Conservation (phyloP, 495 filamentous ascomycete genomes). For the Patellaria atrata region DNA sequence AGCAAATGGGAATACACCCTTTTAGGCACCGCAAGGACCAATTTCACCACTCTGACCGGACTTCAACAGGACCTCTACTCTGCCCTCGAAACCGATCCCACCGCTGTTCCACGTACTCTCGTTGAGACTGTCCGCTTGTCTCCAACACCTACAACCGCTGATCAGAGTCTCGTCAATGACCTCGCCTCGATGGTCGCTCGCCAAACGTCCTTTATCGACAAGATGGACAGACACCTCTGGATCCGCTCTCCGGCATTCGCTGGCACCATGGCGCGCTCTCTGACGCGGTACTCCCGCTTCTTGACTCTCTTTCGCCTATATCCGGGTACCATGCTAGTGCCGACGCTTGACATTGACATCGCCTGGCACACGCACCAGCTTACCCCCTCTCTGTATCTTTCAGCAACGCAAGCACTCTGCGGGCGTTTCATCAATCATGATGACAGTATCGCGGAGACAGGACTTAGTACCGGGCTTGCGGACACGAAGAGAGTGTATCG, state of each 20-base stretch:
- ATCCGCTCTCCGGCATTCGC: slow-evolving; percentile 24
- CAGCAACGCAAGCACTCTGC: background rate
- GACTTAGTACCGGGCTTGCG: background rate
- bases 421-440: background rate
- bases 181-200: slow-evolving; percentile 11
- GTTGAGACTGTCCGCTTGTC: background rate
- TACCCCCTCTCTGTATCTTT: slow-evolving; percentile 1
- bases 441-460: background rate
- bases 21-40: background rate
- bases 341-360: slow-evolving; percentile 22
- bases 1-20: background rate
- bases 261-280: slow-evolving; percentile 16
- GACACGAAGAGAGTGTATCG: background rate
- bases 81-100: background rate
- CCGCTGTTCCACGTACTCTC: background rate
- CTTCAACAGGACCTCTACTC: background rate
- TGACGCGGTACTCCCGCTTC: slow-evolving; percentile 24
- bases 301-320: slow-evolving; percentile 20
- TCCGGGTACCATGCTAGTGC: slow-evolving; percentile 13
- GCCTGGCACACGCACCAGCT: slow-evolving; percentile 17
- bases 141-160: background rate
- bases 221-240: slow-evolving; percentile 22
- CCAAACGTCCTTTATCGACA: slow-evolving; percentile 20
- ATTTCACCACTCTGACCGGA: background rate
- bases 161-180: background rate